Evolutionary conservation across 176 grass and related monocot genomes (phyloP).

Genomic region (Oryza brachyantha): DNA sequence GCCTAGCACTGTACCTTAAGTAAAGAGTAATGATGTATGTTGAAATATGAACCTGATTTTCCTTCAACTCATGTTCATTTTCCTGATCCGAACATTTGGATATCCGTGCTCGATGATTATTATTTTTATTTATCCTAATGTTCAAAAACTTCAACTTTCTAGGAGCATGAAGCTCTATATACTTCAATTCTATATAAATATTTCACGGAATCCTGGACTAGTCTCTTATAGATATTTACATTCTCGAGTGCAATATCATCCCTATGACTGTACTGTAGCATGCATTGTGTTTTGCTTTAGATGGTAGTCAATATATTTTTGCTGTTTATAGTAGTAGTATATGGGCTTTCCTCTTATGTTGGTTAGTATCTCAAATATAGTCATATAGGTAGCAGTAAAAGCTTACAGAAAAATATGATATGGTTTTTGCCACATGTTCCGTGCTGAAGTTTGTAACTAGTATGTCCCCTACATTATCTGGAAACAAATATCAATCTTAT

Average conservation of each 20-base stretch:
- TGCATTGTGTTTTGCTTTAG: background rate
- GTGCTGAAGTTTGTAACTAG: background rate
- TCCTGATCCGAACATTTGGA: background rate
- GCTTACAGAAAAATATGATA: background rate
- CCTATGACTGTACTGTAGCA: background rate
- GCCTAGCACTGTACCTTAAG: background rate
- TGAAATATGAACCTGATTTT: background rate
- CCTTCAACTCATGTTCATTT: slow-evolving; percentile 10
- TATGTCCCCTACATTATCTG: background rate
- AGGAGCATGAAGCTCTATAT: background rate
- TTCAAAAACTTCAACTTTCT: background rate
- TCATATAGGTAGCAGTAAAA: background rate
- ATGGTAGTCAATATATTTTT: background rate
- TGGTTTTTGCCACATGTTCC: background rate
- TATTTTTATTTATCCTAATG: background rate
- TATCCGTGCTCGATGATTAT: background rate
- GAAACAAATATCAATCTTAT: background rate
- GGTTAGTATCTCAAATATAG: background rate
- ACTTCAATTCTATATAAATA: background rate
- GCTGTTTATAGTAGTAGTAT: background rate
- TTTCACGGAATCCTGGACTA: slow-evolving; percentile 5
- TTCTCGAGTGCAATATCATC: background rate
- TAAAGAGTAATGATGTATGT: background rate
- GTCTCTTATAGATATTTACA: background rate
- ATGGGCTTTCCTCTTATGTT: background rate